These are phyloP conservation scores for Hypocreales sp. DNA, from an alignment of 2,329 filamentous ascomycete genomes.

Conservation along the genomic window DNA sequence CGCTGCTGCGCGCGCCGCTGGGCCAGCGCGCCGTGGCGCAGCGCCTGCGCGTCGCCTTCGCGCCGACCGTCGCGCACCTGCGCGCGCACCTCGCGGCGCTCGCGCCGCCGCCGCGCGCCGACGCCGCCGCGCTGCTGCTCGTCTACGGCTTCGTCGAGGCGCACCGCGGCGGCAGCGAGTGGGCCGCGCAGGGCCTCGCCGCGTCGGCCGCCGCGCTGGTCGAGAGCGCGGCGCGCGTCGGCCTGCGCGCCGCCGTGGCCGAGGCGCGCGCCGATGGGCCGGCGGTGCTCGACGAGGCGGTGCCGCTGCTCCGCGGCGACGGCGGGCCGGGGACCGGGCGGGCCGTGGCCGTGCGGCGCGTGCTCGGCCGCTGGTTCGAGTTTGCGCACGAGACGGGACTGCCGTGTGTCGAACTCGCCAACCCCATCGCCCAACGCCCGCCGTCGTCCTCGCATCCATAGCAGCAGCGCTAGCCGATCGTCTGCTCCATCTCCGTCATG, in stretches of 20 bases:
- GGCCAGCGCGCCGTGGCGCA: slow-evolving; percentile 53
- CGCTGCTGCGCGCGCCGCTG: slow-evolving; percentile 51
- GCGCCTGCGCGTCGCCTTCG: slow-evolving; percentile 56
- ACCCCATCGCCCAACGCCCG: no score
- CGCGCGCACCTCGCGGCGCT: slow-evolving; percentile 58
- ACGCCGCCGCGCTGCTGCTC: slow-evolving; percentile 31
- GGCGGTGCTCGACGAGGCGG: slow-evolving; percentile 29
- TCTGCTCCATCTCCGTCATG: slow-evolving; percentile 97
- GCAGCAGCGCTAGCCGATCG: slow-evolving; percentile 28
- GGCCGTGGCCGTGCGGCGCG: slow-evolving; percentile 37
- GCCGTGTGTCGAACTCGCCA: no score
- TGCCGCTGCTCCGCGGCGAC: slow-evolving; percentile 48
- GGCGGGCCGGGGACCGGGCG: slow-evolving; percentile 41
- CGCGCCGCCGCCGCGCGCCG: slow-evolving; percentile 19
- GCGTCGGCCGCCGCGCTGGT: slow-evolving; percentile 46
- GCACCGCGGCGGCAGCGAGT: slow-evolving; percentile 55
- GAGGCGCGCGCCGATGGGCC: slow-evolving; percentile 25
- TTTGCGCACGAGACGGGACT: no score
- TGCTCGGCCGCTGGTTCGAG: slow-evolving; percentile 51
- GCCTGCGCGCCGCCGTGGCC: slow-evolving; percentile 27
- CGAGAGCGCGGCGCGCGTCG: slow-evolving; percentile 36
- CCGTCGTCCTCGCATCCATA: background rate
- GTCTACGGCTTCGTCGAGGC: slow-evolving; percentile 50
- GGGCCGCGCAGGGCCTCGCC: slow-evolving; percentile 59
- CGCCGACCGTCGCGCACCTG: slow-evolving; percentile 60